Base-by-base conservation (phyloP, 2,329 filamentous ascomycete species). In the Calonectria leucothoes region DNA sequence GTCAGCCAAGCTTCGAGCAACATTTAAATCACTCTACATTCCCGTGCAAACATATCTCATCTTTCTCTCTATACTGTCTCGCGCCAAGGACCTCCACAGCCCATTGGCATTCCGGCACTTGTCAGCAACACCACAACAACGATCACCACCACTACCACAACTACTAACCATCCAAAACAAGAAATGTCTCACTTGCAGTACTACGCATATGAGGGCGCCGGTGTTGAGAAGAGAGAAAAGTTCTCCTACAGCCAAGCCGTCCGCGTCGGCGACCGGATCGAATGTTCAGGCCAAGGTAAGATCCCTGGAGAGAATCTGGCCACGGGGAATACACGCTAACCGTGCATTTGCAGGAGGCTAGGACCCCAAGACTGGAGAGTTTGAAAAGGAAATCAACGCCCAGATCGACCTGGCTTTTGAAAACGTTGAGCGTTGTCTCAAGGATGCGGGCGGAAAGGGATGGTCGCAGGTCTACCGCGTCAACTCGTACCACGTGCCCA, bases 401-500 rank as follows among this genome's bases (percentile, higher is more conserved):
- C 67, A 70, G 20, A 55, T 65, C 2, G 35, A 65, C 49, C 33
- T 17, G 4, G 57, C 57, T 20, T 65, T 70, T 31, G 48, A 55
- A 1, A 55, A 65, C 35, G 48, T 57, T n/a, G 45, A 70, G 31
- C 2, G 17, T 2, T 31, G 25, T 14, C 27, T 65, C 1, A 35
- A 51, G 48, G 67, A 65, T 17, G 45, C 57, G 1, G 45, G 57
- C 3, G 67, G 57, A 11, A 45, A 52, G 35, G 57, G 67, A 25
- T 69, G 57, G 67, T 52, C 42, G 6, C 57, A 70, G 25, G 48
- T 65, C 23, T 64, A 52, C 39, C 57, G 57, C 25, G n/a, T 55
- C 45, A 70, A 65, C 45, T 64, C 67, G 11, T 48, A 64, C 31
- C 48, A 65, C 57, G 33, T 70, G 6, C 67, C 25, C 17, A 45